Conservation (phyloP, 2,329 filamentous ascomycete genomes). For the Lecanoromycetidae sp. region DNA sequence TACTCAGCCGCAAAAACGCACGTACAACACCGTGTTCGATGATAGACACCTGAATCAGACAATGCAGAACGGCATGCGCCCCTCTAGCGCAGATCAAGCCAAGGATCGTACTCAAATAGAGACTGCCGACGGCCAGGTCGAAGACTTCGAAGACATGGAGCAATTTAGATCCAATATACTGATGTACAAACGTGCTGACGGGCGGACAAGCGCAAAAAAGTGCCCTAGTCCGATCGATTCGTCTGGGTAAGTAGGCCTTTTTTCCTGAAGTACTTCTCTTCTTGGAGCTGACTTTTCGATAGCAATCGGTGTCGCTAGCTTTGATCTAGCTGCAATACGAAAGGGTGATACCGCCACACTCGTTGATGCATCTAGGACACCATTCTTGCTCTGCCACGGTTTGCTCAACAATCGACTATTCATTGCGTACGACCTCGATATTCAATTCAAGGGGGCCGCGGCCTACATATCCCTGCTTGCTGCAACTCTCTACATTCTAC, state of each 20-base stretch:
- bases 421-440: neutral
- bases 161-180: conserved; percentile 2
- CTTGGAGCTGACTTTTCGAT: neutral
- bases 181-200: conserved; percentile 17
- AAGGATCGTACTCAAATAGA: conserved; percentile 15
- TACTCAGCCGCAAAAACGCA: conserved; percentile 15
- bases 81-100: conserved; percentile 8
- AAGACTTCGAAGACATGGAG: conserved; percentile 6
- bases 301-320: conserved; percentile 1
- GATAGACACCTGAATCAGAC: conserved; percentile 10
- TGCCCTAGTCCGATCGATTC: conserved; percentile 15
- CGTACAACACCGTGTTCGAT: conserved; percentile 14
- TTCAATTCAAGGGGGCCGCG: no score
- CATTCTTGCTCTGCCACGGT: neutral
- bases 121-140: conserved; percentile 15
- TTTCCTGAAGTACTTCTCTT: neutral
- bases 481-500: no score
- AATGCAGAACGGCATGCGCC: conserved; percentile 16
- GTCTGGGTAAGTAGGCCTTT: neutral
- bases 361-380: no score
- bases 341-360: neutral
- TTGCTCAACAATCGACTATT: neutral
- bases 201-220: conserved; percentile 15
- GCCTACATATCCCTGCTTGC: no score
- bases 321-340: neutral